phyloP scores from a whole-genome alignment of 169 alveolate genomes.

The Plasmodium billcollinsi region DNA sequence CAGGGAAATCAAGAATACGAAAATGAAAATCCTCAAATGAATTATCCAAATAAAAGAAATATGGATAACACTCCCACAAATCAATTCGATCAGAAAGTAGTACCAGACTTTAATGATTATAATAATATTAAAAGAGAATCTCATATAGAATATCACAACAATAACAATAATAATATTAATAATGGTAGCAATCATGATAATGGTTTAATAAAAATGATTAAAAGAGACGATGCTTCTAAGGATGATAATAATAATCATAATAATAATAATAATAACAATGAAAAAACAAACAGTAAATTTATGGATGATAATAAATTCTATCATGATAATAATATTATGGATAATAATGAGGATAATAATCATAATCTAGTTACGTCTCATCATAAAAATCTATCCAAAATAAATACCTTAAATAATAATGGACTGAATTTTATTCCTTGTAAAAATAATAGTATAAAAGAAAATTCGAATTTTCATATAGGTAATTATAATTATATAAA shows the following conservation, averaged over 20 bases:
- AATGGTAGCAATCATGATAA: slow-evolving; percentile 20
- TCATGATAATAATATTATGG: neutral
- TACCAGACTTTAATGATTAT: too few relatives aligned
- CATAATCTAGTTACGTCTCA: neutral
- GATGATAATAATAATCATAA: slow-evolving; percentile 28
- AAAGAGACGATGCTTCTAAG: slow-evolving; percentile 19
- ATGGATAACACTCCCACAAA: neutral
- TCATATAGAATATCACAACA: neutral
- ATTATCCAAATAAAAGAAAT: slow-evolving; percentile 20
- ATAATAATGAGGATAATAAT: slow-evolving; percentile 26
- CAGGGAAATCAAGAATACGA: slow-evolving; percentile 45
- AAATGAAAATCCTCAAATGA: neutral
- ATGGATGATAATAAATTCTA: slow-evolving; percentile 32
- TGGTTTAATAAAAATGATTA: slow-evolving; percentile 8
- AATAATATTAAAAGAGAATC: too few relatives aligned
- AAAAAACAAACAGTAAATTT: slow-evolving; percentile 14
- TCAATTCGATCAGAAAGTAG: too few relatives aligned
- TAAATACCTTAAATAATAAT: slow-evolving; percentile 1
- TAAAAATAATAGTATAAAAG: slow-evolving; percentile 49
- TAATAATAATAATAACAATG: slow-evolving; percentile 18
- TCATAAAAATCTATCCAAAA: slow-evolving; percentile 25
- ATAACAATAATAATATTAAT: slow-evolving; percentile 27
- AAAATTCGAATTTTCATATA: slow-evolving; percentile 61
- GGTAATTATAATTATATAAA: slow-evolving; percentile 53
- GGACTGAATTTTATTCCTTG: slow-evolving; percentile 37